These are phyloP conservation scores for Fusarium floridanum DNA, from an alignment of 2,329 filamentous ascomycete genomes.

Conservation along the genomic window DNA sequence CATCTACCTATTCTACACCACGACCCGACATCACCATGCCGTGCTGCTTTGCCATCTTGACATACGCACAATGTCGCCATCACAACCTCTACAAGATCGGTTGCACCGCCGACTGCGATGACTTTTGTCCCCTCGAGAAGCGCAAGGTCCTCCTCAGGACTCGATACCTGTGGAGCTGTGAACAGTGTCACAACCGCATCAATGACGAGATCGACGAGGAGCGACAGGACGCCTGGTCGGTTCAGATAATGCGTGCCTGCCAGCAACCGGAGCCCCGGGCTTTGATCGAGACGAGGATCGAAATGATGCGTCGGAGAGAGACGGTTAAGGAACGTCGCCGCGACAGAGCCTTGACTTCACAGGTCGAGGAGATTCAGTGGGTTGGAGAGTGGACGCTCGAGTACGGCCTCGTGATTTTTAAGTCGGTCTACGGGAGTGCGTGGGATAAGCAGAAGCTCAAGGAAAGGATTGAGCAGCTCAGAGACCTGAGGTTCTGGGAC, in stretches of 20 bases:
- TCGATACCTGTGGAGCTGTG: conserved; percentile 47
- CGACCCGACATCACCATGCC: conserved; percentile 41
- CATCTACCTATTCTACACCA: not conserved
- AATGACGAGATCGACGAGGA: conserved; percentile 17
- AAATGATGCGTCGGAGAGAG: conserved; percentile 15
- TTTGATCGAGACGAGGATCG: conserved; percentile 15
- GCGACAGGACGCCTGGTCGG: conserved; percentile 22
- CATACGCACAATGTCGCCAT: conserved; percentile 45
- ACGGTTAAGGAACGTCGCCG: conserved; percentile 10
- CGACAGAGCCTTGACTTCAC: conserved; percentile 14
- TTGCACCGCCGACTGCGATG: conserved; percentile 45
- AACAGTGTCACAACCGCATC: conserved; percentile 39
- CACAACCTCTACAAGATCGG: conserved; percentile 44
- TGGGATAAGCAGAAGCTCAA: conserved; percentile 9
- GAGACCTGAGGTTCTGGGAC: conserved; percentile 37
- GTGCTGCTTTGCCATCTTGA: conserved; percentile 47
- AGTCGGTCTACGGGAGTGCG: conserved; percentile 18
- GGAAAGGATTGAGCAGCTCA: conserved; percentile 30
- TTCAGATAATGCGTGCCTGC: not conserved
- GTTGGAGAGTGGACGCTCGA: conserved; percentile 46
- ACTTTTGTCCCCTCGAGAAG: conserved; percentile 41
- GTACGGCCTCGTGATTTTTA: conserved; percentile 42
- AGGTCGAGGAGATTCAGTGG: conserved; percentile 45
- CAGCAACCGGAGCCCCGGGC: not conserved
- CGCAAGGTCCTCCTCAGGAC: conserved; percentile 31